Evolutionary conservation across 441 rosid species (phyloP).

Genomic region (Isatis lusitanica): DNA sequence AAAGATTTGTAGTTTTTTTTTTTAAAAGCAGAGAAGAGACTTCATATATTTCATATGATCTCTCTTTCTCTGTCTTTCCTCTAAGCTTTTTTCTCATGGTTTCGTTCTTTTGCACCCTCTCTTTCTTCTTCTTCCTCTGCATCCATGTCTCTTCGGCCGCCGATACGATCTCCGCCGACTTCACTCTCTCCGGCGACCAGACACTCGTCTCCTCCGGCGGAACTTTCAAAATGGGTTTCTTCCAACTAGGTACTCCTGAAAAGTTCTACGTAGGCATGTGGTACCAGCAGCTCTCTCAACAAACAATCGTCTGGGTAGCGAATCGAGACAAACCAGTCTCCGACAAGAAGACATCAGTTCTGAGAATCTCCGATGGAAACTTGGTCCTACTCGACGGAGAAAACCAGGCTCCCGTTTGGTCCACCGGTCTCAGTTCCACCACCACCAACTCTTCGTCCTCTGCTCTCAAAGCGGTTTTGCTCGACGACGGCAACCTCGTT

Average conservation of each 20-base stretch:
- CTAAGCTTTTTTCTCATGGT: conserved; percentile 16
- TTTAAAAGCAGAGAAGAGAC: not conserved
- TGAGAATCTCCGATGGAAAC: conserved; percentile 52
- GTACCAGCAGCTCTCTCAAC: conserved; percentile 47
- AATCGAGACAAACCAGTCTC: conserved; percentile 49
- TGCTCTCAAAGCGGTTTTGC: conserved; percentile 47
- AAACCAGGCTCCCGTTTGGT: conserved; percentile 44
- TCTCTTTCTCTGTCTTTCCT: not conserved
- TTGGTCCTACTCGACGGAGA: conserved; percentile 44
- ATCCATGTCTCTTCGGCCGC: conserved; percentile 34
- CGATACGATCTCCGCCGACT: conserved; percentile 39
- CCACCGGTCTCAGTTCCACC: conserved; percentile 50
- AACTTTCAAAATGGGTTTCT: conserved; percentile 51
- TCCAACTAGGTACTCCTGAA: conserved; percentile 44
- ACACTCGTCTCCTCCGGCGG: conserved; percentile 43
- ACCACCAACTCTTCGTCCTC: conserved; percentile 14
- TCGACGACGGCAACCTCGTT: conserved; percentile 60
- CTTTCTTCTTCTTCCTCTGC: not conserved
- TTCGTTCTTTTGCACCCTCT: conserved; percentile 18
- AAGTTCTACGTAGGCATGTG: conserved; percentile 67
- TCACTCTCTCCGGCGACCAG: conserved; percentile 47
- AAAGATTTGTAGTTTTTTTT: not conserved
- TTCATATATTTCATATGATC: conserved; percentile 16
- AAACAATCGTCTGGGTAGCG: conserved; percentile 54
- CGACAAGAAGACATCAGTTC: conserved; percentile 32